These are phyloP conservation scores for Starmerella vitae DNA, from an alignment of 805 yeast species.

Conservation along the genomic window DNA sequence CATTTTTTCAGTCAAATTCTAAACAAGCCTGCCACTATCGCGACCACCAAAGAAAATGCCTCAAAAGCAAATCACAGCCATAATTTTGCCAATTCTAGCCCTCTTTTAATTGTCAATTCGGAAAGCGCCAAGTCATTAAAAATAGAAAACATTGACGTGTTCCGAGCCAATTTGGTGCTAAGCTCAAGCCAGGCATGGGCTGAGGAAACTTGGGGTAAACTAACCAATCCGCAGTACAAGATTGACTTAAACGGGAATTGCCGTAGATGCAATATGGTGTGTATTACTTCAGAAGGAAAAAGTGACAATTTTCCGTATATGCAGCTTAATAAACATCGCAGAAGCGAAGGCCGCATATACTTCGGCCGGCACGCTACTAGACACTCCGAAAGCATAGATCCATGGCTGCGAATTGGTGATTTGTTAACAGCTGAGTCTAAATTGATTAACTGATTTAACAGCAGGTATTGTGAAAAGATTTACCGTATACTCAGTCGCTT, in stretches of 20 bases:
- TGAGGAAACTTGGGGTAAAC: slow-evolving; percentile 30
- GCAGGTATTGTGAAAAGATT: no score
- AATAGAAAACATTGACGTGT: slow-evolving; percentile 17
- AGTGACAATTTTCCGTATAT: slow-evolving; percentile 27
- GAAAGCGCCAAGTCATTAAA: slow-evolving; percentile 24
- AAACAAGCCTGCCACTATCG: slow-evolving; percentile 31
- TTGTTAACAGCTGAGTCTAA: no score
- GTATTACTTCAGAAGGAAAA: slow-evolving; percentile 29
- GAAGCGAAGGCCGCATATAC: slow-evolving; percentile 29
- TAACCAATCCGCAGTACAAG: slow-evolving; percentile 14
- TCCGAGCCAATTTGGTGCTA: slow-evolving; percentile 33
- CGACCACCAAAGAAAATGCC: slow-evolving; percentile 12
- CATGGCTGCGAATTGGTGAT: no score
- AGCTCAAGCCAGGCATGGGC: slow-evolving; percentile 24
- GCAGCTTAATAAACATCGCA: slow-evolving; percentile 28
- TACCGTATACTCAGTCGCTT: no score
- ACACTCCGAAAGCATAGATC: no score
- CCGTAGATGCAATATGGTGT: slow-evolving; percentile 36
- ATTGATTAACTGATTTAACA: no score
- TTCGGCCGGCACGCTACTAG: slow-evolving; percentile 30
- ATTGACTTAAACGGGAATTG: slow-evolving; percentile 26
- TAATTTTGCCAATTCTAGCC: slow-evolving; percentile 29
- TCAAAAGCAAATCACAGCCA: slow-evolving; percentile 7
- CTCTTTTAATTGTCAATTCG: slow-evolving; percentile 29
- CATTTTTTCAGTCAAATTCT: slow-evolving; percentile 26